Evolutionary conservation across 23 red algal genomes (phyloP), one percentile per base, ranked within the genome.

Genomic region (Gracilariopsis chorda): DNA sequence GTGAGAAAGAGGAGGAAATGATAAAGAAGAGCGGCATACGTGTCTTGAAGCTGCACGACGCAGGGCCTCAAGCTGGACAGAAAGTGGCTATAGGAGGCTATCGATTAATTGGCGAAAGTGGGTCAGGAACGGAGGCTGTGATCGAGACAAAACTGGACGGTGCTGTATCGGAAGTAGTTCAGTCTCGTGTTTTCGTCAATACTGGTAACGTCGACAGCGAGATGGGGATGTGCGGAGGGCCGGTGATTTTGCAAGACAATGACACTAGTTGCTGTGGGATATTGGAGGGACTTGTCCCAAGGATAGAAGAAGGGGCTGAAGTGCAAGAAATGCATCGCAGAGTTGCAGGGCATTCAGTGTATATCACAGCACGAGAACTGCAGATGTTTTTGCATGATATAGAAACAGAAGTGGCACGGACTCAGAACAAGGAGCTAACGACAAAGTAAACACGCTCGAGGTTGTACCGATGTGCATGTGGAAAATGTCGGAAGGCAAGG

Each of bases 151-250:
- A 60, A 48, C 48, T 87, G 29, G 40, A 49, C 7, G 91, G 91
- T 7, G 49, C 42, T 6, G 52, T 92, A 51, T 83, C 89, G 5
- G 89, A 92, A 76, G 14, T 68, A 10, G 23, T 60, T 17, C 27
- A 68, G 28, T 58, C 76, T 3, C 78, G 91, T 7, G 69, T 61
- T 6, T 86, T 94, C 41, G 80, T 94, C 6, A 53, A 86, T 44
- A 94, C 91, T 4, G 91, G 80, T 24, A 48, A 37, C 6, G 51
- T 63, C 32, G 82, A 86, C 48, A 78, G 57, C 11, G 91, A 86
- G 43, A 85, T 94, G 91, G 91, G 91, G 32, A 94, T 94, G 91
- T 94, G 91, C 36, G 91, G 91, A 16, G 91, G 91, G 46, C 91
- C 91, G 12, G 91, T 94, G 14, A 68, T 94, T 7, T 45, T 48